Conservation (phyloP, 1,284 basidiomycete genomes). For the Ceratobasidium sp. region DNA sequence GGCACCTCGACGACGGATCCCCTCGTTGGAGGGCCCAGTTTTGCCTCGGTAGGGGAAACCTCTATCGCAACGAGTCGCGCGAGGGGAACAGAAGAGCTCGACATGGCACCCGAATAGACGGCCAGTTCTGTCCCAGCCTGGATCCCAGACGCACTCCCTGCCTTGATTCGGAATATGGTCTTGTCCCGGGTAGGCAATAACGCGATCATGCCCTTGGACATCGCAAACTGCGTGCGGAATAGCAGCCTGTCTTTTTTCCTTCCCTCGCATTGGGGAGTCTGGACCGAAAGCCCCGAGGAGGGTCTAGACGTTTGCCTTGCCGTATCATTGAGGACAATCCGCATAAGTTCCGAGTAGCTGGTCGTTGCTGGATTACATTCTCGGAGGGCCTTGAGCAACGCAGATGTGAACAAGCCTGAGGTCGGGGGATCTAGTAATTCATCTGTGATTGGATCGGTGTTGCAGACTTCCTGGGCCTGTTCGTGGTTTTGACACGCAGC, state of each 20-base stretch:
- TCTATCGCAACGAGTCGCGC: slow-evolving; percentile 14
- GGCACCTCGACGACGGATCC: slow-evolving; percentile 8
- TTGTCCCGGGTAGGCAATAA: background rate
- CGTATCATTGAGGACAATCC: background rate
- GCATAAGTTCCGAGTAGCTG: slow-evolving; percentile 15
- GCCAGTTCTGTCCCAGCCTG: slow-evolving; percentile 33
- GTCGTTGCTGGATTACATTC: slow-evolving; percentile 19
- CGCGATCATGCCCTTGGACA: slow-evolving; percentile 32
- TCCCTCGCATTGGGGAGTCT: slow-evolving; percentile 33
- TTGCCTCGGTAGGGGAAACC: slow-evolving; percentile 3
- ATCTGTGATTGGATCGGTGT: background rate
- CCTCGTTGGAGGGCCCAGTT: background rate
- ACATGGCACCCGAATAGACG: slow-evolving; percentile 5
- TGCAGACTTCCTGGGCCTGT: background rate
- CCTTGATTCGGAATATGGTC: slow-evolving; percentile 18
- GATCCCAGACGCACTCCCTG: slow-evolving; percentile 25
- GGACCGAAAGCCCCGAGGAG: background rate
- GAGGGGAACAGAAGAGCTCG: background rate
- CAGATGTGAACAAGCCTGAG: slow-evolving; percentile 18
- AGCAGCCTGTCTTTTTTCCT: slow-evolving; percentile 28
- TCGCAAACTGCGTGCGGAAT: slow-evolving; percentile 17
- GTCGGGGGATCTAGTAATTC: background rate
- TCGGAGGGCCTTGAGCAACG: slow-evolving; percentile 11
- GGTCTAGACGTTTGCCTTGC: background rate
- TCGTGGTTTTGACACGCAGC: slow-evolving; percentile 28